Base-by-base conservation (phyloP, 2,329 filamentous ascomycete genomes). In the Sporothrix globosa region DNA sequence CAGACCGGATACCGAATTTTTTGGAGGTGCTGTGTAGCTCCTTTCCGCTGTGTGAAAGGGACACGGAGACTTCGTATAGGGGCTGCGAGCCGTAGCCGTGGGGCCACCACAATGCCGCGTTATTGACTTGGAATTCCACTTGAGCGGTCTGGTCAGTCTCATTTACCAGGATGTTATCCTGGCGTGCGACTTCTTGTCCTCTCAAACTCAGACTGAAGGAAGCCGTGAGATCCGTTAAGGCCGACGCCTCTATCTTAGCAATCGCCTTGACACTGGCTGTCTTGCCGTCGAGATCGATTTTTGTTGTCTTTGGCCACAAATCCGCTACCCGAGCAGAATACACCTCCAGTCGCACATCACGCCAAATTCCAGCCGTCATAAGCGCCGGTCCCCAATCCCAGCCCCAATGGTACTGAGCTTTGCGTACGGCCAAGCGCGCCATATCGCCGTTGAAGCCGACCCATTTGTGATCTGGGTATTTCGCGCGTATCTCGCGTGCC, bases 31-130 rank as follows among this genome's bases (percentile, higher is more conserved):
- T 81, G 76, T 93, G 87, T 34, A 90, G 74, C 27, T 83, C 80
- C 4, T 44, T 5, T 10, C n/a, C 63, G 41, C 34, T 53, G 34
- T n/a, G 17, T 14, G 86, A 78, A 0, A 91, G 81, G 0, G 84
- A 88, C 0, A 90, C 91, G 24, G 83, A 88, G 63, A 93, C 80
- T 0, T 83, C 86, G 79, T 95, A 95, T 1, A 95, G 80, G 1
- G 91, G 88, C 76, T 94, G 92, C 66, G 87, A 83, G 63, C 92
- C 92, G 76, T 94, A 93, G n/a, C 90, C 86, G 72, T 89, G 82
- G 0, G 92, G 92, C 75, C 90, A 94, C 92, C 92, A 95, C 11
- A 95, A 81, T 74, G 88, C 83, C 0, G 91, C 90, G 19, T 87
- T 83, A 52, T 82, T 76, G 54, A 90, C 83, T 30, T 81, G 80